phyloP scores from a whole-genome alignment of 768 basidiomycete species.

The Boletus pseudo-olivaceus region DNA sequence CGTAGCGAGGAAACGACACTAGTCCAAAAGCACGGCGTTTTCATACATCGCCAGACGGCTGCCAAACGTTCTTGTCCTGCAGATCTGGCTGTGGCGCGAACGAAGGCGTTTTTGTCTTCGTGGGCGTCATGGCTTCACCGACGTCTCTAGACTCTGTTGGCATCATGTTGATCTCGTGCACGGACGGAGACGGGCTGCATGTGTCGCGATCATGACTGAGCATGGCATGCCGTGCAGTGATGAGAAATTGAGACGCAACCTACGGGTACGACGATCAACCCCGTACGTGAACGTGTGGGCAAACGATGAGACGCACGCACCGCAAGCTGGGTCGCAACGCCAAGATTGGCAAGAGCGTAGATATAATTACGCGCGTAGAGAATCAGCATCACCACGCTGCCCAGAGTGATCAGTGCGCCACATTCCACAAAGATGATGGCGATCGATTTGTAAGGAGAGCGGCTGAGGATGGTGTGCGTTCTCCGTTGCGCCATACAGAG shows the following conservation, averaged over 20 bases:
- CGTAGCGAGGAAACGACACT: no score
- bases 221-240: conserved; percentile 15
- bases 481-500: conserved; percentile 11
- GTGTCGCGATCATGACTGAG: background rate
- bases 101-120: background rate
- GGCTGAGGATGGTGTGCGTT: background rate
- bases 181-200: background rate
- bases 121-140: background rate
- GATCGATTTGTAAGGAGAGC: conserved; percentile 10
- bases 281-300: background rate
- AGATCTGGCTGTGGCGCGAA: background rate
- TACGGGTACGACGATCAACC: background rate
- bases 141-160: background rate
- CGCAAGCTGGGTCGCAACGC: conserved; percentile 13
- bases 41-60: background rate
- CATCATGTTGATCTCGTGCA: background rate
- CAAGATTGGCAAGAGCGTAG: background rate
- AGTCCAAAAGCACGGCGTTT: no score
- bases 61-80: background rate
- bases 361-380: conserved; percentile 1
- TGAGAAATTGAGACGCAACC: conserved; percentile 14
- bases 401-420: conserved; percentile 8
- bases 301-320: conserved; percentile 11
- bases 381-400: conserved; percentile 6
- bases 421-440: conserved; percentile 21